phyloP scores from a whole-genome alignment of 2,329 filamentous ascomycete genomes.

The Colletotrichum scovillei region DNA sequence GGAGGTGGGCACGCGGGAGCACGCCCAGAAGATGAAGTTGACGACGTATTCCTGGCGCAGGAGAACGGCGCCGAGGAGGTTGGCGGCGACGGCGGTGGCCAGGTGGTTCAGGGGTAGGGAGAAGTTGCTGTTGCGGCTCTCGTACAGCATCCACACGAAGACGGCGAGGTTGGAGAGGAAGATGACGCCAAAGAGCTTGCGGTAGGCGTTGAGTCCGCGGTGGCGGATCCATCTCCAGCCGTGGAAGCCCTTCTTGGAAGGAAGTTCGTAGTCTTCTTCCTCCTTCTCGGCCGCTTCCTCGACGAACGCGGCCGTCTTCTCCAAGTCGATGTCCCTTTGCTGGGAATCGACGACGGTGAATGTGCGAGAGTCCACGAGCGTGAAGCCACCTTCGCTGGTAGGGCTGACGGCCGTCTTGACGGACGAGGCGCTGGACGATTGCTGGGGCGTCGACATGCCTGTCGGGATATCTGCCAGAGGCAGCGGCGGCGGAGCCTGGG shows the following conservation, averaged over 20 bases:
- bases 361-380: conserved; percentile 25
- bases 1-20: conserved; percentile 54
- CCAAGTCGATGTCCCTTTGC: conserved; percentile 23
- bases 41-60: conserved; percentile 65
- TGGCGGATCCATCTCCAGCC: conserved; percentile 54
- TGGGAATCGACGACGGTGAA: conserved; percentile 12
- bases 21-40: conserved; percentile 63
- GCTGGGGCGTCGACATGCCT: conserved; percentile 3
- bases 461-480: background rate
- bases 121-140: conserved; percentile 35
- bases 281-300: conserved; percentile 16
- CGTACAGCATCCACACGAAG: conserved; percentile 54
- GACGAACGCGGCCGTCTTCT: conserved; percentile 29
- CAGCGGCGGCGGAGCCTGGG: too few relatives aligned
- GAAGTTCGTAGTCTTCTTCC: conserved; percentile 46
- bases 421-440: conserved; percentile 18
- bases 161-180: conserved; percentile 62
- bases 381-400: conserved; percentile 23
- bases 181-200: conserved; percentile 66
- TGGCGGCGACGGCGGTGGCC: conserved; percentile 56
- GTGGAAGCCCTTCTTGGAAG: conserved; percentile 53
- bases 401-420: conserved; percentile 16
- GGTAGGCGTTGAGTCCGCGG: conserved; percentile 64
- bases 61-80: conserved; percentile 60
- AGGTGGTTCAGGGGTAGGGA: conserved; percentile 50